phyloP scores from a whole-genome alignment of 805 yeast genomes.

The Starmerella roubikii region DNA sequence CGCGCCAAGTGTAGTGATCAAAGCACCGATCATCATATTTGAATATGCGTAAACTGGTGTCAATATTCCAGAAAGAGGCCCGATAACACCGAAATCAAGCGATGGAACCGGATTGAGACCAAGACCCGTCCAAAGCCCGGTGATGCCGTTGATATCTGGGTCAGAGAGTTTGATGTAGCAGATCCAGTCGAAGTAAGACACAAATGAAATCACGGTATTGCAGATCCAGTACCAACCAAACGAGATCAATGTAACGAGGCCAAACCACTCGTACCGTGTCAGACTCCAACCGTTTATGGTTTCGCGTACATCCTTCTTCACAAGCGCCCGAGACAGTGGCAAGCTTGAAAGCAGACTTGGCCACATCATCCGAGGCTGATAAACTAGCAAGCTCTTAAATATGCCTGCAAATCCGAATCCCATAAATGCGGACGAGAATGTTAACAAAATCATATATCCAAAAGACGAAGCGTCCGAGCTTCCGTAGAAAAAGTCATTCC shows the following conservation, averaged over 20 bases:
- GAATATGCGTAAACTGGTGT: background rate
- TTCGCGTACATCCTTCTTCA: conserved; percentile 30
- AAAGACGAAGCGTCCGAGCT: conserved; percentile 23
- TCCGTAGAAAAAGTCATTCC: conserved; percentile 25
- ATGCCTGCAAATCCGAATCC: conserved; percentile 59
- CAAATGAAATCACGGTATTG: conserved; percentile 46
- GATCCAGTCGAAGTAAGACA: conserved; percentile 50
- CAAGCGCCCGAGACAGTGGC: conserved; percentile 34
- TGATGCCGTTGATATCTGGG: conserved; percentile 43
- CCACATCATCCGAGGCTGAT: conserved; percentile 42
- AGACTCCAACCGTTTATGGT: conserved; percentile 47
- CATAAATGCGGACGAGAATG: conserved; percentile 44
- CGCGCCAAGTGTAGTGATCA: conserved; percentile 25
- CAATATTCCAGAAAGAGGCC: background rate
- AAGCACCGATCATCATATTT: conserved; percentile 27
- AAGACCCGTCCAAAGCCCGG: conserved; percentile 36
- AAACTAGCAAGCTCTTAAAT: conserved; percentile 43
- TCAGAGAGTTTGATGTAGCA: conserved; percentile 37
- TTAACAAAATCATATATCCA: conserved; percentile 41
- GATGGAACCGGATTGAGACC: conserved; percentile 42
- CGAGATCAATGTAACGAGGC: conserved; percentile 29
- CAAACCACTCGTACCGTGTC: conserved; percentile 38
- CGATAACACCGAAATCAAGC: conserved; percentile 30
- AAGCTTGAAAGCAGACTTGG: conserved; percentile 39
- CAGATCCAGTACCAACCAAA: conserved; percentile 57